Conservation (phyloP, 2,329 filamentous ascomycete genomes). For the Alternaria angustiovoidea region DNA sequence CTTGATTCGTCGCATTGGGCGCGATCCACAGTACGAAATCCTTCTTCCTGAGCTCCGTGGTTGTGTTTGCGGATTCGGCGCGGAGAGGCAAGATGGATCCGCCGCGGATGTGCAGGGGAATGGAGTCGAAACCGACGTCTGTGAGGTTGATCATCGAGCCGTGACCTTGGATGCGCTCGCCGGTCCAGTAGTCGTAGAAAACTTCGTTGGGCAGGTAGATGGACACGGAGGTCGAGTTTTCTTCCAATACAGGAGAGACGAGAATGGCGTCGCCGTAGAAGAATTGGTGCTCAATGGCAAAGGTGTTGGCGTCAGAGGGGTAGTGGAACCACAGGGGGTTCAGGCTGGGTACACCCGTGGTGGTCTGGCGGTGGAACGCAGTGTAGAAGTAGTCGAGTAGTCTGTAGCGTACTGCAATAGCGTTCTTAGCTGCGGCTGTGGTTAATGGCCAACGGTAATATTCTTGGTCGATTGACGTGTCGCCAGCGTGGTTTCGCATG, state of each 20-base stretch:
- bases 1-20: slow-evolving; percentile 68
- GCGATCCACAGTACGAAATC: slow-evolving; percentile 78
- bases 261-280: slow-evolving; percentile 66
- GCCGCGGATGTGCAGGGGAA: slow-evolving; percentile 71
- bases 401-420: slow-evolving; percentile 74
- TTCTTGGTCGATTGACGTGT: slow-evolving; percentile 67
- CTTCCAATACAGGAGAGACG: slow-evolving; percentile 63
- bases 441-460: slow-evolving; percentile 61
- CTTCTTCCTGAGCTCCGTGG: slow-evolving; percentile 68
- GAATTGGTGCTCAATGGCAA: slow-evolving; percentile 63
- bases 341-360: slow-evolving; percentile 69
- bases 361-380: slow-evolving; percentile 66
- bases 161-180: slow-evolving; percentile 57
- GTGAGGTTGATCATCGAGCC: slow-evolving; percentile 56
- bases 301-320: slow-evolving; percentile 63
- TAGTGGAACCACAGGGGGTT: slow-evolving; percentile 77
- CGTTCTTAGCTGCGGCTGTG: slow-evolving; percentile 69
- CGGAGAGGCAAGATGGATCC: slow-evolving; percentile 71
- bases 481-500: slow-evolving; percentile 74
- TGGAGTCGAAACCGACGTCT: slow-evolving; percentile 60
- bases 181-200: slow-evolving; percentile 69
- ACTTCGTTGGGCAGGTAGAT: slow-evolving; percentile 66
- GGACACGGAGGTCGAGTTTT: slow-evolving; percentile 61
- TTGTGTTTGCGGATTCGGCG: slow-evolving; percentile 66
- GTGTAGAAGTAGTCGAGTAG: slow-evolving; percentile 82